phyloP scores from a whole-genome alignment of 371 early-diverging fungal genomes.

The Parasitella parasitica region DNA sequence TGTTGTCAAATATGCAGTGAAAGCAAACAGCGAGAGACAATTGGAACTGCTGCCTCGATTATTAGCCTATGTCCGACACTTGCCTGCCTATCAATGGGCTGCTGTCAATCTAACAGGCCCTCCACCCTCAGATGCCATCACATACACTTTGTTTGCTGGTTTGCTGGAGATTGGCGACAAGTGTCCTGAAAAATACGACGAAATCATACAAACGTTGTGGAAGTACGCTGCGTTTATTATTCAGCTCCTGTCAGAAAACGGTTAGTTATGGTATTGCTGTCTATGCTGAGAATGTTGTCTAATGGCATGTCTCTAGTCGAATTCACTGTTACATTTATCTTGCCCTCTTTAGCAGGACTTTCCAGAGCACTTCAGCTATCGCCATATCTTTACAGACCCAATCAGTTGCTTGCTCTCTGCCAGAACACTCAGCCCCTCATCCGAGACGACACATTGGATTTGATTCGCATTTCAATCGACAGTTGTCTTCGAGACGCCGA shows the following conservation, averaged over 20 bases:
- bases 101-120: slow-evolving; percentile 18
- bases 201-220: slow-evolving; percentile 33
- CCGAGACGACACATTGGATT: slow-evolving; percentile 50
- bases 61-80: slow-evolving; percentile 32
- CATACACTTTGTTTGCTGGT: slow-evolving; percentile 40
- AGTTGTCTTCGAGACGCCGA: slow-evolving; percentile 43
- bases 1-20: slow-evolving; percentile 43
- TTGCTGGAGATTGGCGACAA: slow-evolving; percentile 54
- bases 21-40: slow-evolving; percentile 26
- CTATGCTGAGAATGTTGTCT: no score
- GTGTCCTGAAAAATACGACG: slow-evolving; percentile 37
- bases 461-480: slow-evolving; percentile 54
- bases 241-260: slow-evolving; percentile 22
- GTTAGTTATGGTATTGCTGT: background rate
- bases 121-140: slow-evolving; percentile 43
- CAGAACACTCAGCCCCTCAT: slow-evolving; percentile 55
- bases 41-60: slow-evolving; percentile 34
- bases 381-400: slow-evolving; percentile 49
- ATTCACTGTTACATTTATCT: slow-evolving; percentile 58
- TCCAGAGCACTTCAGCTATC: slow-evolving; percentile 63
- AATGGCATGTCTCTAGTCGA: slow-evolving; percentile 29
- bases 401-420: slow-evolving; percentile 49
- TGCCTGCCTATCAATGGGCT: slow-evolving; percentile 40
- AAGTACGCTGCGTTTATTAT: slow-evolving; percentile 23
- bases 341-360: slow-evolving; percentile 69